Base-by-base conservation (phyloP, 805 yeast genomes). In the Zygoascus biomembranicola region DNA sequence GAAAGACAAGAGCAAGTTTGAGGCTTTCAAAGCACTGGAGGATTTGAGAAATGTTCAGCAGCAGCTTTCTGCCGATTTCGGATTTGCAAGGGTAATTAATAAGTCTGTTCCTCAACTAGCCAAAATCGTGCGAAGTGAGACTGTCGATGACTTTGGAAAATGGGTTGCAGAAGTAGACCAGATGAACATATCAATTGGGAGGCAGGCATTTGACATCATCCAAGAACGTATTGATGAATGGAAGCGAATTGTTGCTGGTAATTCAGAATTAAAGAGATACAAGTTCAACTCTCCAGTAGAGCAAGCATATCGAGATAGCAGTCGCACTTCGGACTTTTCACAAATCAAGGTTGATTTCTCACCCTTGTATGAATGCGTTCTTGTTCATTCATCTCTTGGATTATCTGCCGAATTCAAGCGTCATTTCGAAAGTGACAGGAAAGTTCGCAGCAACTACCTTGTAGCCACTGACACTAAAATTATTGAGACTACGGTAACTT, bases 271-370 rank as follows among this genome's bases (percentile, higher is more conserved):
- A 50, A 66, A 73, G 3, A 70, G 77, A 8, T 87, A 80, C 66
- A 82, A 85, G 61, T 78, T 92, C 59, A 90, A 90, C 66, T 87
- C 97, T 0, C 87, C 96, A 0, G 87, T 90, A 5, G 98, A 92
- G 66, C 68, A 79, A 8, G 80, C 95, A 6, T 73, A 89, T 64
- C 75, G 97, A 61, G 81, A 80, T 46, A 75, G 83, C 0, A 70
- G 72, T 50, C 65, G 67, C 54, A 74, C 78, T 59, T 69, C 84
- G 49, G 71, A 74, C 8, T 78, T 77, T 50, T 71, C 72, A 5
- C 45, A 49, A 39, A 59, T 76, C 3, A 69, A 70, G 16, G 75
- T 89, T 32, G 82, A 83, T 53, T 67, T 90, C 54, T 77, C 81
- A n/a, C 85, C 90, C 6, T 73, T 92, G 31, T 87, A 81, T 66